These are phyloP conservation scores for Allomyces javanicus DNA, from an alignment of 192 early-diverging fungal species.

Conservation along the genomic window DNA sequence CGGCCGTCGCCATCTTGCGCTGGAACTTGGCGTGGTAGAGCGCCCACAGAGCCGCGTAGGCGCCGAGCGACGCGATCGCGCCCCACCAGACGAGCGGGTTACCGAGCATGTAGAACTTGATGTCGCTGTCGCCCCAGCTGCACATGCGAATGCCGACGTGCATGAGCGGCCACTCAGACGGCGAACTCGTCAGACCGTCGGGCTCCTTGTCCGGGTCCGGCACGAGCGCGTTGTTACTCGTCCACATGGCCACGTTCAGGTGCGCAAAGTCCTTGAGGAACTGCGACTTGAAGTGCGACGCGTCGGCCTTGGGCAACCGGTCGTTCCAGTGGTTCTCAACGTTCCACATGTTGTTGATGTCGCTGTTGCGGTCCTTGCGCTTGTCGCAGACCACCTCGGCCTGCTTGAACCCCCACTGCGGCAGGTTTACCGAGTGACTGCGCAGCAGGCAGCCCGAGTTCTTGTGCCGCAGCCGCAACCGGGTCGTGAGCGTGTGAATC, in stretches of 20 bases:
- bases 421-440: slow-evolving; percentile 51
- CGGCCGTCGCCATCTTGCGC: slow-evolving; percentile 10
- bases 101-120: slow-evolving; percentile 88
- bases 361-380: slow-evolving; percentile 22
- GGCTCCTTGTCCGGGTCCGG: slow-evolving; percentile 78
- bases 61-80: slow-evolving; percentile 27
- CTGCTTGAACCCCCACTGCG: slow-evolving; percentile 95
- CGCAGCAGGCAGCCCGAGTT: slow-evolving; percentile 54
- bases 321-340: slow-evolving; percentile 70
- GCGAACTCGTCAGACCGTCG: slow-evolving; percentile 55
- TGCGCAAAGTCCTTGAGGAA: slow-evolving; percentile 75
- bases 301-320: slow-evolving; percentile 8
- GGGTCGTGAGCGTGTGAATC: slow-evolving; percentile 57
- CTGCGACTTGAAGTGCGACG: slow-evolving; percentile 34
- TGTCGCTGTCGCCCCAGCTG: slow-evolving; percentile 58
- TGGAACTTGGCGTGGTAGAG: slow-evolving; percentile 28
- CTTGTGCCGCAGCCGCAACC: slow-evolving; percentile 58
- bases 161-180: slow-evolving; percentile 76
- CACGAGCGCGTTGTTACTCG: slow-evolving; percentile 82
- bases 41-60: slow-evolving; percentile 16
- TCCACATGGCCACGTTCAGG: slow-evolving; percentile 89
- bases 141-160: slow-evolving; percentile 81
- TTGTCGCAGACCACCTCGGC: slow-evolving; percentile 76
- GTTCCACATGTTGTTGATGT: slow-evolving; percentile 66
- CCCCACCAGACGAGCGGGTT: slow-evolving; percentile 88